Evolutionary conservation across 805 yeast species (phyloP).

Genomic region (Monosporozyma siamensis): DNA sequence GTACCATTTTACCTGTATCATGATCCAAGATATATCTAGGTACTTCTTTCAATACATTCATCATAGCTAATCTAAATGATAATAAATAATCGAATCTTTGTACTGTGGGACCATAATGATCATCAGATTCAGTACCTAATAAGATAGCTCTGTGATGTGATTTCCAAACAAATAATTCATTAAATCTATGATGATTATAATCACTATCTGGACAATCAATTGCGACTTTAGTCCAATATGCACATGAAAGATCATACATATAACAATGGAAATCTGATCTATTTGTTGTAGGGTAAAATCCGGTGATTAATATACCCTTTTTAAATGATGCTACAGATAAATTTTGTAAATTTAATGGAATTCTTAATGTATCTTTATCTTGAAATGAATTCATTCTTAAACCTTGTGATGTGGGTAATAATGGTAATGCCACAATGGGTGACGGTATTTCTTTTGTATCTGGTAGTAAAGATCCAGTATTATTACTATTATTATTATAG

Average conservation of each 20-base stretch:
- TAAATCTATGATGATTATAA: slow-evolving; percentile 48
- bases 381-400: slow-evolving; percentile 20
- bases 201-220: slow-evolving; percentile 44
- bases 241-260: slow-evolving; percentile 25
- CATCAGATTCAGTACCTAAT: slow-evolving; percentile 38
- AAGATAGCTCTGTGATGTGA: slow-evolving; percentile 66
- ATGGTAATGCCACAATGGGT: slow-evolving; percentile 31
- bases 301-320: slow-evolving; percentile 52
- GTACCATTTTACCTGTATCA: background rate
- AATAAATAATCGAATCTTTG: slow-evolving; percentile 38
- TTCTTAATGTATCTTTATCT: slow-evolving; percentile 10
- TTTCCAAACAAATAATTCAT: slow-evolving; percentile 66
- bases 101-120: slow-evolving; percentile 29
- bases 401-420: slow-evolving; percentile 27
- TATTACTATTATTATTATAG: slow-evolving; percentile 4
- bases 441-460: slow-evolving; percentile 6
- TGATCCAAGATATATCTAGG: background rate
- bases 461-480: background rate
- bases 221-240: slow-evolving; percentile 56
- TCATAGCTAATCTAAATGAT: slow-evolving; percentile 46
- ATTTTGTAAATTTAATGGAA: slow-evolving; percentile 35
- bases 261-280: slow-evolving; percentile 22
- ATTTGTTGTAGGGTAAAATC: slow-evolving; percentile 40
- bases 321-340: slow-evolving; percentile 62
- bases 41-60: slow-evolving; percentile 33